These are phyloP conservation scores for Austroboletus festivus DNA, from an alignment of 768 basidiomycete species.

Conservation along the genomic window DNA sequence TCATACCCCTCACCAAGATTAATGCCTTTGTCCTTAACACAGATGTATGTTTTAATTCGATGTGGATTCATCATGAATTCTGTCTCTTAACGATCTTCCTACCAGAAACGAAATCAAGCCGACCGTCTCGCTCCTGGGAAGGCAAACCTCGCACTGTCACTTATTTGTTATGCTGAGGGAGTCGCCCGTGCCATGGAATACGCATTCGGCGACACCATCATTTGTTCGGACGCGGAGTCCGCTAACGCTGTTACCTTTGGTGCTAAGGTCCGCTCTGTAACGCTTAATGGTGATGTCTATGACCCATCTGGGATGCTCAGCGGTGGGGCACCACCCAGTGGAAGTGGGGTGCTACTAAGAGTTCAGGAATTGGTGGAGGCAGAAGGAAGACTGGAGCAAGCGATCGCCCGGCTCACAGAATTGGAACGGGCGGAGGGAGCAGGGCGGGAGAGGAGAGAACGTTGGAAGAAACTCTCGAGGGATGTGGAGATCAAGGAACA, in stretches of 20 bases:
- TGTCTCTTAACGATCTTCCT: background rate
- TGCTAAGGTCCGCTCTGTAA: constrained; percentile 73
- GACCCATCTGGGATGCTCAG: constrained; percentile 93
- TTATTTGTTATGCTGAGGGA: constrained; percentile 78
- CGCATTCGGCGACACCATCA: constrained; percentile 90
- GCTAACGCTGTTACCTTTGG: constrained; percentile 89
- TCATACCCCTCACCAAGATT: constrained; percentile 94
- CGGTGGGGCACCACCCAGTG: constrained; percentile 82
- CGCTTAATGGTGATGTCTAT: constrained; percentile 92
- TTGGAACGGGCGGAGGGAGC: constrained; percentile 56
- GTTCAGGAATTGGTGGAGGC: constrained; percentile 79
- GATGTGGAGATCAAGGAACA: constrained; percentile 90
- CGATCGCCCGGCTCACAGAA: constrained; percentile 42
- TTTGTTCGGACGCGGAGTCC: constrained; percentile 84
- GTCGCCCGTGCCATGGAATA: constrained; percentile 87
- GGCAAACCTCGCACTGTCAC: constrained; percentile 82
- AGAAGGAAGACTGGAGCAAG: constrained; percentile 56
- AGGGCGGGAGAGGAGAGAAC: constrained; percentile 50
- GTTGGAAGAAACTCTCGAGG: constrained; percentile 56
- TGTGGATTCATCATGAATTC: background rate
- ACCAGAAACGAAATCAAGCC: constrained; percentile 75
- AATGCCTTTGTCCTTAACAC: constrained; percentile 52
- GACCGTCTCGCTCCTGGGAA: constrained; percentile 71
- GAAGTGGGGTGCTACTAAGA: constrained; percentile 69
- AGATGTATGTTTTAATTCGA: constrained; percentile 38